Evolutionary conservation across 305 asterid species (phyloP).

Genomic region (Fraxinus sp.): DNA sequence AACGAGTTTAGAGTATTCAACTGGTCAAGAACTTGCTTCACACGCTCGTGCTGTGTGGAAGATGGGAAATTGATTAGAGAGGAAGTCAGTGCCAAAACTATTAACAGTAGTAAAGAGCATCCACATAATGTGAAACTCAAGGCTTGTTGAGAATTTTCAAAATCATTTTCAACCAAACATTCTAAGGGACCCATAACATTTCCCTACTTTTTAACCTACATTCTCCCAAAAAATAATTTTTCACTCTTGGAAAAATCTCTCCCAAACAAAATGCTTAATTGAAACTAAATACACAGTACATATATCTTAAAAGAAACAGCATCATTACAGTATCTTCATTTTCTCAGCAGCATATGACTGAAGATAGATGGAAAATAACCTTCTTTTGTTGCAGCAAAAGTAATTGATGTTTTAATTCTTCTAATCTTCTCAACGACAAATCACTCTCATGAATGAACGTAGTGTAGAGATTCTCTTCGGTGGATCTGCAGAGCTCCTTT

Average conservation of each 20-base stretch:
- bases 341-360: not conserved
- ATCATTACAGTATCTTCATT: not conserved
- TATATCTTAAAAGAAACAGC: not conserved
- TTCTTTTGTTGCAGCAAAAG: constrained; percentile 62
- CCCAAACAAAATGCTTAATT: not conserved
- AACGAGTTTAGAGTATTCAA: constrained; percentile 50
- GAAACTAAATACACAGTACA: not conserved
- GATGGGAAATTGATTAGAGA: constrained; percentile 20
- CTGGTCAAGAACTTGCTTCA: constrained; percentile 58
- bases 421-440: constrained; percentile 64
- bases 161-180: not conserved
- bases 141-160: not conserved
- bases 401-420: constrained; percentile 55
- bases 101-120: constrained; percentile 17
- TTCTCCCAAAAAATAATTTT: not conserved
- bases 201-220: not conserved
- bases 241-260: not conserved
- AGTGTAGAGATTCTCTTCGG: constrained; percentile 26
- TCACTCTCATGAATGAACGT: constrained; percentile 57
- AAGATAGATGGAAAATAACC: constrained; percentile 32
- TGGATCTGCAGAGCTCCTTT: constrained; percentile 57
- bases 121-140: not conserved
- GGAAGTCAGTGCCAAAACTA: not conserved
- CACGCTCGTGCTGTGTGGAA: constrained; percentile 59
- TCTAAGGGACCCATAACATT: not conserved